Conservation (phyloP, 2,329 filamentous ascomycete genomes). For the Pseudogymnoascus sp. region DNA sequence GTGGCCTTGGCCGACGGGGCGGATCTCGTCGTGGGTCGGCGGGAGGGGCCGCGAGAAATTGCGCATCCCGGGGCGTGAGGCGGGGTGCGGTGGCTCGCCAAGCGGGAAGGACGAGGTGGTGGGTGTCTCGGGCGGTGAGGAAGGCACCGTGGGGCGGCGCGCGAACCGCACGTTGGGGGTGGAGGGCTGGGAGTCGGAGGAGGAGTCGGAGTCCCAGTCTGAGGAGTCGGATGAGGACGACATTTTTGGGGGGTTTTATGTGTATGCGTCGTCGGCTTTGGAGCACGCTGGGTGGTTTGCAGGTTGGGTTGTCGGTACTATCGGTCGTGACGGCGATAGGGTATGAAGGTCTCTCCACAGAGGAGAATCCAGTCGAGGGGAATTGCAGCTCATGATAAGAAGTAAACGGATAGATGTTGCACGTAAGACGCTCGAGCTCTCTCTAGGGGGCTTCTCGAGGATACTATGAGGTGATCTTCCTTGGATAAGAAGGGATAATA, state of each 20-base stretch:
- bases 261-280: not conserved
- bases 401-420: slow-evolving; percentile 1
- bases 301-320: slow-evolving; percentile 6
- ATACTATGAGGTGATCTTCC: not conserved
- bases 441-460: not conserved
- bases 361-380: slow-evolving; percentile 26
- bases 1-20: slow-evolving; percentile 28
- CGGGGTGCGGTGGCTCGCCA: slow-evolving; percentile 16
- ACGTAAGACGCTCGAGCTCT: not conserved
- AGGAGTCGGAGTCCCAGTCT: slow-evolving; percentile 10
- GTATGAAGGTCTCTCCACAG: slow-evolving; percentile 25
- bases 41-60: slow-evolving; percentile 22
- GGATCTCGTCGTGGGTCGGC: slow-evolving; percentile 31
- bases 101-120: slow-evolving; percentile 30
- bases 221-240: not conserved
- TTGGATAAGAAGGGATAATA: not conserved
- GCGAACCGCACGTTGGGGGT: slow-evolving; percentile 34
- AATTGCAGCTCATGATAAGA: slow-evolving; percentile 28
- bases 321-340: slow-evolving; percentile 9
- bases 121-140: slow-evolving; percentile 41
- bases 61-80: slow-evolving; percentile 20
- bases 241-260: not conserved
- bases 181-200: slow-evolving; percentile 31
- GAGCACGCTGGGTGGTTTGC: not conserved
- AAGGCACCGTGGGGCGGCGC: slow-evolving; percentile 31